Evolutionary conservation across 495 filamentous ascomycete species (phyloP).

Genomic region (Hypoxylon fragiforme): DNA sequence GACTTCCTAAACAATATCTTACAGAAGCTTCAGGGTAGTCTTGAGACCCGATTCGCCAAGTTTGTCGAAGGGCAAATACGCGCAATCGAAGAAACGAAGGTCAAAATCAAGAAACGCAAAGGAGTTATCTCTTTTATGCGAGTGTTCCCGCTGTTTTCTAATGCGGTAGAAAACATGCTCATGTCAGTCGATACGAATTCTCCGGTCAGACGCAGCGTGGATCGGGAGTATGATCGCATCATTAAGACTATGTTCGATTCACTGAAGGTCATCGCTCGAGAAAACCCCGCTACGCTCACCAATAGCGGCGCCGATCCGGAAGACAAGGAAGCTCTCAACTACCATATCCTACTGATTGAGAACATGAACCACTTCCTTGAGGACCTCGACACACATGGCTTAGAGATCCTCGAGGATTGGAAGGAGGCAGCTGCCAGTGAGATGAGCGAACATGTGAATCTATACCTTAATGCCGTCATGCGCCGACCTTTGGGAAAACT

Average conservation of each 20-base stretch:
- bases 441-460: conserved; percentile 81
- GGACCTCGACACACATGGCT: conserved; percentile 75
- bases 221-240: conserved; percentile 84
- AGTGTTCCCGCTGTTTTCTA: conserved; percentile 83
- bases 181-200: conserved; percentile 57
- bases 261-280: conserved; percentile 92
- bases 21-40: conserved; percentile 74
- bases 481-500: conserved; percentile 86
- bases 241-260: conserved; percentile 97
- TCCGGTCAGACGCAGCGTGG: conserved; percentile 73
- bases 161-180: conserved; percentile 82
- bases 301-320: conserved; percentile 61
- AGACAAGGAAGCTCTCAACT: conserved; percentile 94
- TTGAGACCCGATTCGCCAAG: conserved; percentile 76
- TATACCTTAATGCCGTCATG: conserved; percentile 87
- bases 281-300: conserved; percentile 68
- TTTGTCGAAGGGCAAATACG: conserved; percentile 94
- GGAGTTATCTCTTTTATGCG: conserved; percentile 93
- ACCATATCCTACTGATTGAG: conserved; percentile 94
- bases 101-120: conserved; percentile 97
- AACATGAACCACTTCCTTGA: conserved; percentile 98
- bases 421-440: conserved; percentile 73
- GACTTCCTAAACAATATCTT: conserved; percentile 82
- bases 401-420: conserved; percentile 81
- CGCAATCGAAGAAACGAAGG: conserved; percentile 97